Evolutionary conservation across 2,329 filamentous ascomycete species (phyloP).

Genomic region (Fusarium algeriense): DNA sequence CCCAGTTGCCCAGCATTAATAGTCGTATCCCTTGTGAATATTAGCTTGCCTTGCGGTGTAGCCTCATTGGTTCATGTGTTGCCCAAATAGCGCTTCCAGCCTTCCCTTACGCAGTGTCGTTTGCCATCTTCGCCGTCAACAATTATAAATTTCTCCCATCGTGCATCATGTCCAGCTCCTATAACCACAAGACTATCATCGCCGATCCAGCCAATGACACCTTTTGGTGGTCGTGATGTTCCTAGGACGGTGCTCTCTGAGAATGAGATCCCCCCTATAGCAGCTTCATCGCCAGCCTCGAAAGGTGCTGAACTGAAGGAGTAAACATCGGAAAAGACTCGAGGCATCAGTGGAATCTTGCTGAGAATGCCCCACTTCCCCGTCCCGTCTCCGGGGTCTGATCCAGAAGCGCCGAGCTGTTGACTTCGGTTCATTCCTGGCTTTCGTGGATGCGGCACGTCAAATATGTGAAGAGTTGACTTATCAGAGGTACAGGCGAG

Average conservation of each 20-base stretch:
- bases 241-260: conserved; percentile 62
- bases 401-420: conserved; percentile 44
- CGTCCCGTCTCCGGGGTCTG: conserved; percentile 64
- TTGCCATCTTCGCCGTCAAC: conserved; percentile 76
- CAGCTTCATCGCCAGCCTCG: conserved; percentile 81
- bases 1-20: conserved; percentile 32
- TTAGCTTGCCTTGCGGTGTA: not conserved
- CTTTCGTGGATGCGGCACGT: conserved; percentile 73
- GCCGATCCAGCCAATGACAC: conserved; percentile 85
- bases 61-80: conserved; percentile 48
- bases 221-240: conserved; percentile 76
- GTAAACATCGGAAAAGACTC: conserved; percentile 89
- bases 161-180: conserved; percentile 81
- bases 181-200: conserved; percentile 81
- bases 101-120: conserved; percentile 75
- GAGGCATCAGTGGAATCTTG: conserved; percentile 85
- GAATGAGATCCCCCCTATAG: conserved; percentile 58
- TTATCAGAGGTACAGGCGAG: conserved; percentile 97
- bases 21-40: conserved; percentile 15
- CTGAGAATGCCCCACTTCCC: conserved; percentile 89
- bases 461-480: conserved; percentile 93
- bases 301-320: conserved; percentile 86
- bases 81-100: conserved; percentile 83
- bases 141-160: conserved; percentile 89
- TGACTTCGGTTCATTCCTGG: conserved; percentile 51